Evolutionary conservation across 2,329 filamentous ascomycete genomes (phyloP).

Genomic region (Fusarium sterilihyphosum): DNA sequence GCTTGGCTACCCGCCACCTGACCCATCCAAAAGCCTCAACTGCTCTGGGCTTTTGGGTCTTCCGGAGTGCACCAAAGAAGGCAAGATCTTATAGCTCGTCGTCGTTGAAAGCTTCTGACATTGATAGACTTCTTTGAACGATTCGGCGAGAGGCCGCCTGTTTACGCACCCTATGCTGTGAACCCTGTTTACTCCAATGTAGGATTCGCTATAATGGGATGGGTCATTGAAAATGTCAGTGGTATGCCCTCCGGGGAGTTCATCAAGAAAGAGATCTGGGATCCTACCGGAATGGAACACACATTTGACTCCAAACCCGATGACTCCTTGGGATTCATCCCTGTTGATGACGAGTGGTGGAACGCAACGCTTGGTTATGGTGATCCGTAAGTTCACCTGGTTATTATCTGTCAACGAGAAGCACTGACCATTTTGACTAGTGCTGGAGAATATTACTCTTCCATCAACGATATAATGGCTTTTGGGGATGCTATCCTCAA

Average conservation of each 20-base stretch:
- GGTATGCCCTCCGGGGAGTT: slow-evolving; percentile 9
- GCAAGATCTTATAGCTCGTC: neutral
- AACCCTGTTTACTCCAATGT: slow-evolving; percentile 12
- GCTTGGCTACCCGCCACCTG: neutral
- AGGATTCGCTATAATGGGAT: neutral
- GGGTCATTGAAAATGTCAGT: slow-evolving; percentile 12
- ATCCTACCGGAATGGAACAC: neutral
- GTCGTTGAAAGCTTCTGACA: neutral
- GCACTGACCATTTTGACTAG: neutral
- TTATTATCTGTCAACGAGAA: too few relatives aligned
- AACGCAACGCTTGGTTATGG: slow-evolving; percentile 15
- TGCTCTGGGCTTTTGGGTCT: slow-evolving; percentile 14
- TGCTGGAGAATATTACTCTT: slow-evolving; percentile 11
- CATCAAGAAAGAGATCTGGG: slow-evolving; percentile 13
- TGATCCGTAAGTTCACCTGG: neutral
- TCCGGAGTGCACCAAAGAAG: neutral
- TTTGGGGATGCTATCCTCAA: slow-evolving; percentile 5
- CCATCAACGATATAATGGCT: neutral
- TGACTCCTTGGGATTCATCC: slow-evolving; percentile 3
- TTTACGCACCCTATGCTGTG: slow-evolving; percentile 1
- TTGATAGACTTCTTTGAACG: neutral
- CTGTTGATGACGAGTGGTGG: slow-evolving; percentile 13
- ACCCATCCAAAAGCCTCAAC: slow-evolving; percentile 3
- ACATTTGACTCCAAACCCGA: neutral
- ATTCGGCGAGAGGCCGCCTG: slow-evolving; percentile 6